These are phyloP conservation scores for Obelidium mucronatum DNA, from an alignment of 192 early-diverging fungal species.

Conservation along the genomic window DNA sequence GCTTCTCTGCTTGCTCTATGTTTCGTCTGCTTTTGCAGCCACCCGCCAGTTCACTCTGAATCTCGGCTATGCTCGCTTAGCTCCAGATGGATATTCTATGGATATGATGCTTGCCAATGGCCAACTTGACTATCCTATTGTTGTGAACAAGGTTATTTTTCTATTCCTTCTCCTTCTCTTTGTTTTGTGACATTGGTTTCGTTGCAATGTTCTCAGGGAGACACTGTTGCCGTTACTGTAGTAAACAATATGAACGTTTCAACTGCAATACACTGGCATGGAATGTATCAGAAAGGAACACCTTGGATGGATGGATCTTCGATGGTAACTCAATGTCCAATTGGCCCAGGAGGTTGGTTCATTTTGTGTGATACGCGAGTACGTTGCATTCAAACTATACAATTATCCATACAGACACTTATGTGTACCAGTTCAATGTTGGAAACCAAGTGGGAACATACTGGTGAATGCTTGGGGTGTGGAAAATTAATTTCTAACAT, in stretches of 20 bases:
- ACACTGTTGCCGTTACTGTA: conserved; percentile 16
- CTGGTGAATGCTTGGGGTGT: no score
- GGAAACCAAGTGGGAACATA: conserved; percentile 76
- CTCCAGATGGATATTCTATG: not conserved
- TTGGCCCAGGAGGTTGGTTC: not conserved
- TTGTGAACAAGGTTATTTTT: not conserved
- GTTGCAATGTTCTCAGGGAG: not conserved
- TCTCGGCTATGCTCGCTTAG: not conserved
- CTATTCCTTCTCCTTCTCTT: not conserved
- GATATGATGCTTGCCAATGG: conserved; percentile 18
- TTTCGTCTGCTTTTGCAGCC: not conserved
- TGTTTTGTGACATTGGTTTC: not conserved
- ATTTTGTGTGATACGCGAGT: not conserved
- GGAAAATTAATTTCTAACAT: no score
- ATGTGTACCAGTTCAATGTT: conserved; percentile 72
- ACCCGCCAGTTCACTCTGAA: not conserved
- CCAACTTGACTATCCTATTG: conserved; percentile 2
- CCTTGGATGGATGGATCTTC: conserved; percentile 75
- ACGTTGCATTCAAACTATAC: not conserved
- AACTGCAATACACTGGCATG: conserved; percentile 61
- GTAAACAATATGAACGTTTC: conserved; percentile 39
- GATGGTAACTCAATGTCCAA: conserved; percentile 67
- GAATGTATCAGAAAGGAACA: conserved; percentile 75
- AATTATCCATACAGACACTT: no score
- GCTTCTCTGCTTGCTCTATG: not conserved